Conservation (phyloP, 139 green algal species). For the Chlamydomonas incerta region DNA sequence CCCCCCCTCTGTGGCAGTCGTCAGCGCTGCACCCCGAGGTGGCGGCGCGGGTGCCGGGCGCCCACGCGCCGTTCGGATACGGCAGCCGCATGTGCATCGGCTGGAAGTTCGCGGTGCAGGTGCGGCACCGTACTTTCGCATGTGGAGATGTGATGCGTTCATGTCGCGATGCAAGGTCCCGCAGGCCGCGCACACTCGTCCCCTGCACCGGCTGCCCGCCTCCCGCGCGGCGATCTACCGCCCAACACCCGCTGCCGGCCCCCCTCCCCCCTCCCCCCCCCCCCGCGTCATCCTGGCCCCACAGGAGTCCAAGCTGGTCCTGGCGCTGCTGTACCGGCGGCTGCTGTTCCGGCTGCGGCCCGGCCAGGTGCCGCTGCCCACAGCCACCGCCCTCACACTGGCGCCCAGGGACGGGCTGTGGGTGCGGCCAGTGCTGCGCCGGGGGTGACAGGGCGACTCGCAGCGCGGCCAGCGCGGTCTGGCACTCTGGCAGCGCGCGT, state of each 20-base stretch:
- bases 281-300: not conserved
- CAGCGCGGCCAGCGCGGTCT: too few relatives aligned
- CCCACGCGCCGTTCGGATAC: conserved; percentile 48
- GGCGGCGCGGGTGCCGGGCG: not conserved
- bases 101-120: conserved; percentile 58
- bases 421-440: conserved; percentile 42
- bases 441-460: too few relatives aligned
- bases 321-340: conserved; percentile 58
- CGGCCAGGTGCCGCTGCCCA: conserved; percentile 58
- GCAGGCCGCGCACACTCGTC: too few relatives aligned
- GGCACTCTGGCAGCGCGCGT: too few relatives aligned
- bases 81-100: conserved; percentile 62
- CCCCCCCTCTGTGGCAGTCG: not conserved
- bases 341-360: conserved; percentile 60
- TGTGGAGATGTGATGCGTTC: too few relatives aligned
- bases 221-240: too few relatives aligned
- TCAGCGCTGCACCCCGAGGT: conserved; percentile 28
- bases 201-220: too few relatives aligned
- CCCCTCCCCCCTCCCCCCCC: too few relatives aligned
- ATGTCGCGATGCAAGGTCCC: too few relatives aligned
- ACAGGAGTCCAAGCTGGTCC: conserved; percentile 47
- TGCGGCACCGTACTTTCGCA: too few relatives aligned
- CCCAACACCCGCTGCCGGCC: too few relatives aligned
- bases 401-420: conserved; percentile 54
- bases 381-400: conserved; percentile 54